phyloP scores from a whole-genome alignment of 1,284 basidiomycete species.

The Gomphus bonarii region DNA sequence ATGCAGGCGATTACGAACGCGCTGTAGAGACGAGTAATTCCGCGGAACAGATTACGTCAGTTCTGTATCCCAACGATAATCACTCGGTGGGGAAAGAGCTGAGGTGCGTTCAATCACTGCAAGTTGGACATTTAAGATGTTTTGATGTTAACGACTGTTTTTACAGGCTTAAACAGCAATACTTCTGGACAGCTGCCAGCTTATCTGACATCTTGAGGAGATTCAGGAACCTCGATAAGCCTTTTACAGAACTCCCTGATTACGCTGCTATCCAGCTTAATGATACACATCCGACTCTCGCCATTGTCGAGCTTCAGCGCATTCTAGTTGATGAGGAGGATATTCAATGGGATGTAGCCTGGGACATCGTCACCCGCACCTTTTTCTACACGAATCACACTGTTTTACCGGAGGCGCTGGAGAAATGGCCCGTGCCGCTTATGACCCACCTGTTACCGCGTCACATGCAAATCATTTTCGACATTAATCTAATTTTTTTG shows the following conservation, averaged over 20 bases:
- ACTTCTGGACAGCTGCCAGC: conserved; percentile 84
- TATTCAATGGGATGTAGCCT: conserved; percentile 71
- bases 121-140: no score
- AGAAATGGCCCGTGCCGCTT: conserved; percentile 83
- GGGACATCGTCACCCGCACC: conserved; percentile 78
- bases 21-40: conserved; percentile 80
- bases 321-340: conserved; percentile 86
- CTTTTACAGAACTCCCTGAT: conserved; percentile 69
- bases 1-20: conserved; percentile 84
- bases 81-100: conserved; percentile 21
- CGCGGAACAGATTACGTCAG: conserved; percentile 85
- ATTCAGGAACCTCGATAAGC: conserved; percentile 71
- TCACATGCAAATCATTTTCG: conserved; percentile 85
- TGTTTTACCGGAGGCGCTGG: conserved; percentile 36
- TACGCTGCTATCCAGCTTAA: conserved; percentile 86
- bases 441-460: conserved; percentile 75
- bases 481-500: conserved; percentile 27
- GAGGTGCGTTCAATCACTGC: background rate
- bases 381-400: conserved; percentile 95
- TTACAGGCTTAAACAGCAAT: conserved; percentile 87
- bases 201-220: conserved; percentile 79
- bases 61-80: conserved; percentile 81
- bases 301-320: conserved; percentile 90
- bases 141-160: background rate
- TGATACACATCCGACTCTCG: conserved; percentile 88